These are phyloP conservation scores for Pontederia crassipes DNA, from an alignment of 176 grass and related monocot genomes.

Conservation along the genomic window DNA sequence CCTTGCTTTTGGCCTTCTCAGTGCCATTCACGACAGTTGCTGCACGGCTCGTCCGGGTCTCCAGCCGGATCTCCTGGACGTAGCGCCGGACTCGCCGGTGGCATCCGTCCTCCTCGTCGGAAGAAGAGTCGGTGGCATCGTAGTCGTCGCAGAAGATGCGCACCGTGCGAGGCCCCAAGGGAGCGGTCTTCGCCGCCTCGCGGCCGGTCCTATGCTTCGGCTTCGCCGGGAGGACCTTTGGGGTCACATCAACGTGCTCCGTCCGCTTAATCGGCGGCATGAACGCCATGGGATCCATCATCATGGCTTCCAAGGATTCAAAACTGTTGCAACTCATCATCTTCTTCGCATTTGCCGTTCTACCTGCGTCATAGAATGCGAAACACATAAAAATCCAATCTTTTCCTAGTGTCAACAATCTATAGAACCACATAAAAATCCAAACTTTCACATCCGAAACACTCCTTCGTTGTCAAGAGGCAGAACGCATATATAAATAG, in stretches of 20 bases:
- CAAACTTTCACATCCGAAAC: no score
- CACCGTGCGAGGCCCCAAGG: constrained; percentile 23
- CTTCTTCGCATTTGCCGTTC: neutral
- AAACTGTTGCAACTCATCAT: neutral
- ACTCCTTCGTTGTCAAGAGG: neutral
- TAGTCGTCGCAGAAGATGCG: constrained; percentile 72
- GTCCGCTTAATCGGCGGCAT: constrained; percentile 35
- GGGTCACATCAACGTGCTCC: constrained; percentile 63
- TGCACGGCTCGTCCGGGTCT: constrained; percentile 6
- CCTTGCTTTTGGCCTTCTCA: constrained; percentile 25
- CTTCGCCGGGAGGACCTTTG: constrained; percentile 6
- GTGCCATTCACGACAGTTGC: neutral
- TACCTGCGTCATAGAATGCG: neutral
- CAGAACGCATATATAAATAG: neutral
- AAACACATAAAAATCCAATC: constrained; percentile 2
- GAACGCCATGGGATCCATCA: constrained; percentile 23
- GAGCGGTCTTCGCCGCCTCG: neutral
- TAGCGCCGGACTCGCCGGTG: constrained; percentile 51
- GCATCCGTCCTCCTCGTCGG: constrained; percentile 35
- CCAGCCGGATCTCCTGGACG: constrained; percentile 68
- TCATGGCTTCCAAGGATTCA: neutral
- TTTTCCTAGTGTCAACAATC: neutral
- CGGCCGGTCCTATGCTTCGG: neutral
- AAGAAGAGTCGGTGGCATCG: constrained; percentile 81
- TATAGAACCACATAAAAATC: neutral